Conservation (phyloP, 495 filamentous ascomycete species). For the Hyaloscypha finlandica region DNA sequence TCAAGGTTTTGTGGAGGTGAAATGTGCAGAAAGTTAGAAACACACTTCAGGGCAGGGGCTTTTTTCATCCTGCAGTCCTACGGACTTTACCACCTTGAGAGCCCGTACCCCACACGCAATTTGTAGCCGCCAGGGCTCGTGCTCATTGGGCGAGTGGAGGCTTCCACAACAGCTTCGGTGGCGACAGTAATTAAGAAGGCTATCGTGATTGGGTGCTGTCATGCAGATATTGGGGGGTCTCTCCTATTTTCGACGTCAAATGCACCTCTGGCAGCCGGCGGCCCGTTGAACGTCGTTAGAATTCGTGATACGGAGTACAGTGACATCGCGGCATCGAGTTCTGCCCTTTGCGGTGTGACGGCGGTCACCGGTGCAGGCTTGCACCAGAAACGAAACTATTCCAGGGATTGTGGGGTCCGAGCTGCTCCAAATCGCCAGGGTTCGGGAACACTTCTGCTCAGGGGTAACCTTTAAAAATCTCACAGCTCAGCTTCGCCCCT, state of each 20-base stretch:
- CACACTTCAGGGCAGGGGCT: not conserved
- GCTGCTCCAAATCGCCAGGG: not conserved
- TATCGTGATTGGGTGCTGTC: not conserved
- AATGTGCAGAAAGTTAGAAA: no score
- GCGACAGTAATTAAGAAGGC: not conserved
- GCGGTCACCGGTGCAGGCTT: not conserved
- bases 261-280: not conserved
- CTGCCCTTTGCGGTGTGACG: not conserved
- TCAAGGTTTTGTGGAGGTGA: no score
- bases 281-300: not conserved
- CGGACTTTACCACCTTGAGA: constrained; percentile 10
- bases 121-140: not conserved
- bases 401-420: not conserved
- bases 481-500: not conserved
- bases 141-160: not conserved
- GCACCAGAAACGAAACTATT: not conserved
- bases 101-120: not conserved
- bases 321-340: not conserved
- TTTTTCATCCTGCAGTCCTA: no score
- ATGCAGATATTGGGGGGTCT: not conserved
- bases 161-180: not conserved
- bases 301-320: not conserved
- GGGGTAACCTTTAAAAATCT: not conserved
- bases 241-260: not conserved
- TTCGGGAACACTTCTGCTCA: not conserved